These are phyloP conservation scores for Fusarium pseudoanthophilum DNA, from an alignment of 2,329 filamentous ascomycete species.

Conservation along the genomic window DNA sequence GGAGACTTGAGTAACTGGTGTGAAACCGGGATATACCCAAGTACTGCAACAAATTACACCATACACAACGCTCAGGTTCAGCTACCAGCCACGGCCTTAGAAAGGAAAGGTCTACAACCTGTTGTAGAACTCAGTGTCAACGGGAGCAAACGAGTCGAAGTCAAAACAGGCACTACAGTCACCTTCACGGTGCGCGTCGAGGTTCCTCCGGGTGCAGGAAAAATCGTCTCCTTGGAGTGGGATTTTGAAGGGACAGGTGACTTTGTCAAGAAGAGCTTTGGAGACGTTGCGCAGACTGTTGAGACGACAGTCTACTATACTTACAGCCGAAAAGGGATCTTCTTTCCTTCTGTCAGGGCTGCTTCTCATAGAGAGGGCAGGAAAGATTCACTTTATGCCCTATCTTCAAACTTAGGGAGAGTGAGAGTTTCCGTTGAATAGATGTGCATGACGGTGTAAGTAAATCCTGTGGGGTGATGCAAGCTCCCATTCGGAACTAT, in stretches of 20 bases:
- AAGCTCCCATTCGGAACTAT: no score
- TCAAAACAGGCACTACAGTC: fast-evolving
- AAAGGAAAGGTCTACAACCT: fast-evolving
- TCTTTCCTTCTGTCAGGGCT: fast-evolving
- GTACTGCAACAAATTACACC: fast-evolving
- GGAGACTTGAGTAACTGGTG: neutral
- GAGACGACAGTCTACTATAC: fast-evolving
- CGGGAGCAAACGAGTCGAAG: fast-evolving
- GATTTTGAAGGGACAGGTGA: neutral
- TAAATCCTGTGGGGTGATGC: no score
- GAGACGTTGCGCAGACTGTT: fast-evolving
- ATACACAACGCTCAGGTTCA: fast-evolving
- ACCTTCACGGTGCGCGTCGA: fast-evolving
- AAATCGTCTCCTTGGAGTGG: fast-evolving
- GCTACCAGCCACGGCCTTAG: fast-evolving
- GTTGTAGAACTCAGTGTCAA: fast-evolving
- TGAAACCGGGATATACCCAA: fast-evolving
- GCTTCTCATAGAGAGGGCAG: fast-evolving
- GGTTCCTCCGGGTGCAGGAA: neutral
- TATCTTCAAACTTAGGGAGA: fast-evolving
- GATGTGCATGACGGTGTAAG: no score
- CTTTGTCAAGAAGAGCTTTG: fast-evolving
- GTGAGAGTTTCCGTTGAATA: neutral
- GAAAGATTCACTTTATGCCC: fast-evolving
- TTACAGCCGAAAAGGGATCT: fast-evolving